phyloP scores from a whole-genome alignment of 495 filamentous ascomycete genomes.

The Friedmanniomyces endolithicus region DNA sequence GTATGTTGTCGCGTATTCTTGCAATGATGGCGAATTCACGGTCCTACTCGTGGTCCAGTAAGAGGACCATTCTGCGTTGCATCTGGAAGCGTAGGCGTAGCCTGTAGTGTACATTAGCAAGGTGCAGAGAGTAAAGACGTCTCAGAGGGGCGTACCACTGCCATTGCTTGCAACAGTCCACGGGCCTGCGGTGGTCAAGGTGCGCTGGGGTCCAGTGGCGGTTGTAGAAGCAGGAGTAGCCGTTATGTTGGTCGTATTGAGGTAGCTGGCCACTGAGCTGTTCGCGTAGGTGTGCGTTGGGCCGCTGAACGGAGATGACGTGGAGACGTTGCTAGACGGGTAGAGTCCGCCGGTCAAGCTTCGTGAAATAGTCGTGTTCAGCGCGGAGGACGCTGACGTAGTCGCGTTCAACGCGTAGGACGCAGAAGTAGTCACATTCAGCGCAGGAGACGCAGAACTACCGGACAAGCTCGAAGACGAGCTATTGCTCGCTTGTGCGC shows the following conservation, averaged over 20 bases:
- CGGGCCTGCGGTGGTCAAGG: background rate
- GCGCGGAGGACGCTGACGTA: background rate
- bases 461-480: background rate
- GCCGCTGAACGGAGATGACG: background rate
- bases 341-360: background rate
- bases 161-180: background rate
- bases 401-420: too few species aligned
- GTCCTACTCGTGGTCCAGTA: background rate
- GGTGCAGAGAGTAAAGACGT: background rate
- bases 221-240: background rate
- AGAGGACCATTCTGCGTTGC: background rate
- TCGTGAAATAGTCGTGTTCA: background rate
- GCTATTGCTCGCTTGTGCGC: background rate
- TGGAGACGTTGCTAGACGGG: background rate
- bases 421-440: too few species aligned
- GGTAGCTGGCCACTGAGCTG: background rate
- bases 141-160: background rate
- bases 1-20: background rate
- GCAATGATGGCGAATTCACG: background rate
- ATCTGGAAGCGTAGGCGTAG: background rate
- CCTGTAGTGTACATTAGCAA: background rate
- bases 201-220: background rate
- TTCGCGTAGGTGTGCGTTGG: background rate
- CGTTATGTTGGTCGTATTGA: background rate
- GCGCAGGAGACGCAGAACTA: background rate